Evolutionary conservation across 2,329 filamentous ascomycete species (phyloP).

Genomic region (Phialemoniopsis sp.): DNA sequence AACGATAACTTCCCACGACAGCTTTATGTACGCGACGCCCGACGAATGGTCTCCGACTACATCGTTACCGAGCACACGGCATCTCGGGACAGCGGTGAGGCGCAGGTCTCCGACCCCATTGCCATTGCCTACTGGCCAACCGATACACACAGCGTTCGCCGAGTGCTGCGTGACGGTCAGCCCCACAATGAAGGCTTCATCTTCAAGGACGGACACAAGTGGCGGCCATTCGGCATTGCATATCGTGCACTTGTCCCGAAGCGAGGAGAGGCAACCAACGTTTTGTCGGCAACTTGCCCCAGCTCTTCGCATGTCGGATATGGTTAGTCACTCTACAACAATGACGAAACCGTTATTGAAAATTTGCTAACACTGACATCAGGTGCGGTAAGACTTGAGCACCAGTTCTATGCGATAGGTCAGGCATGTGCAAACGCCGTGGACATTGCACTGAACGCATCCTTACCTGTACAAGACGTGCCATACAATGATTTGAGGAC

Average conservation of each 20-base stretch:
- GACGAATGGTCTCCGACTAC: constrained; percentile 17
- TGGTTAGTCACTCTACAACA: not conserved
- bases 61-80: constrained; percentile 15
- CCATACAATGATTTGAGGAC: constrained; percentile 3
- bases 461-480: constrained; percentile 1
- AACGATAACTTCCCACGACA: constrained; percentile 18
- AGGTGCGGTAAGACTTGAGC: constrained; percentile 8
- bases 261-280: constrained; percentile 7
- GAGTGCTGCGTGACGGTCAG: constrained; percentile 12
- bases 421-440: constrained; percentile 8
- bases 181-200: constrained; percentile 17
- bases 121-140: constrained; percentile 16
- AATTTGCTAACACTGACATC: not conserved
- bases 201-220: constrained; percentile 11
- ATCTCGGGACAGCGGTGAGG: constrained; percentile 5
- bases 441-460: constrained; percentile 5
- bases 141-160: constrained; percentile 16
- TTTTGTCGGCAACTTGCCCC: constrained; percentile 8
- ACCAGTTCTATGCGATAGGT: constrained; percentile 7
- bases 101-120: constrained; percentile 8
- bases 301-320: constrained; percentile 11
- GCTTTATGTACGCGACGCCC: constrained; percentile 19
- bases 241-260: constrained; percentile 9
- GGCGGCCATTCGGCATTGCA: constrained; percentile 11
- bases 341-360: no score